These are phyloP conservation scores for Leccinum subfulvum DNA, from an alignment of 1,284 basidiomycete genomes.

Conservation along the genomic window DNA sequence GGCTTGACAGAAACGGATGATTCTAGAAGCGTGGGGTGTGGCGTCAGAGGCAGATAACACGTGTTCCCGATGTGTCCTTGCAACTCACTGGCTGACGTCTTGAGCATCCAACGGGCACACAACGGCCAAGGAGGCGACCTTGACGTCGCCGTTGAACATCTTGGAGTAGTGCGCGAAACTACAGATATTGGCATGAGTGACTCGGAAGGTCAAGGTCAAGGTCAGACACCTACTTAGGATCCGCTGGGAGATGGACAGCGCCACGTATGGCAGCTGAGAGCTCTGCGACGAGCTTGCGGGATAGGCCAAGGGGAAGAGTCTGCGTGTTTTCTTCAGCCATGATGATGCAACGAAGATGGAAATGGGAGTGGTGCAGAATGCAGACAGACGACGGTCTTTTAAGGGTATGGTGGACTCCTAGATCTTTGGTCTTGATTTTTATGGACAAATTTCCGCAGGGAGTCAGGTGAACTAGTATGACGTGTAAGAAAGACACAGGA, in stretches of 20 bases:
- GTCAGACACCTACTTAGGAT: constrained; percentile 40
- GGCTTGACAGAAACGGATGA: constrained; percentile 67
- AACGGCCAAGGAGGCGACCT: constrained; percentile 55
- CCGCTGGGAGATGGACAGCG: constrained; percentile 42
- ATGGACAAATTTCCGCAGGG: background rate
- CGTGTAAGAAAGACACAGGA: background rate
- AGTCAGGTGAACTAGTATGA: background rate
- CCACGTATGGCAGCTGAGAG: constrained; percentile 47
- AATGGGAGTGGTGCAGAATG: constrained; percentile 9
- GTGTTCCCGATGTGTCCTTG: constrained; percentile 8
- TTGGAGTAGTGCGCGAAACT: constrained; percentile 64
- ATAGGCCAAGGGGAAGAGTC: constrained; percentile 8
- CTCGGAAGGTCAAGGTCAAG: background rate
- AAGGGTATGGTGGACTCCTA: constrained; percentile 11
- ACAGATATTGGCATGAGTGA: background rate
- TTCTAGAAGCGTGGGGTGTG: constrained; percentile 39
- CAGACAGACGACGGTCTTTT: constrained; percentile 16
- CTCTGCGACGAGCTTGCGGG: constrained; percentile 32
- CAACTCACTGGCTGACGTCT: constrained; percentile 69
- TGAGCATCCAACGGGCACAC: constrained; percentile 69
- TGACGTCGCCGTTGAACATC: constrained; percentile 80
- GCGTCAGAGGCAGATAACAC: constrained; percentile 15
- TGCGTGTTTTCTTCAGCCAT: constrained; percentile 15
- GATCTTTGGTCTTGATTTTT: background rate
- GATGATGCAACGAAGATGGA: background rate